Percentiles rank a stretch among this genome's conserved stretches.
Evolutionary conservation across 2,329 filamentous ascomycete genomes (phyloP).

Genomic region (Neofusicoccum cordaticola): DNA sequence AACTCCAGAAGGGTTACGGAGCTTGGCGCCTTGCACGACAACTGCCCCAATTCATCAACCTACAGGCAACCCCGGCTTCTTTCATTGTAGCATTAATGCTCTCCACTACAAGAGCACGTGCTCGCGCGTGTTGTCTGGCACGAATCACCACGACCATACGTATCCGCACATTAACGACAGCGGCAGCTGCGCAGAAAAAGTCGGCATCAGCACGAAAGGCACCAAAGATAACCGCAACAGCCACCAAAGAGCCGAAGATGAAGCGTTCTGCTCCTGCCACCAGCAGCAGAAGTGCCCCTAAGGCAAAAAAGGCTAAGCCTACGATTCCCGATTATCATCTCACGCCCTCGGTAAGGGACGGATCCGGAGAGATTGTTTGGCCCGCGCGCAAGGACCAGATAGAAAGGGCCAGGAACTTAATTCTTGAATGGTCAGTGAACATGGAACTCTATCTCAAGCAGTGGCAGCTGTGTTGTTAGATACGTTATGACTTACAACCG

Average conservation of each 20-base stretch:
- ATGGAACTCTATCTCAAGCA: no score
- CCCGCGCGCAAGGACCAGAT: constrained; percentile 59
- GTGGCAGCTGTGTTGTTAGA: no score
- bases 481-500: not conserved
- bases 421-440: constrained; percentile 54
- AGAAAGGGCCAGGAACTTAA: constrained; percentile 53
- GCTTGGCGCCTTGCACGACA: not conserved
- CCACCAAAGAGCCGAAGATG: not conserved
- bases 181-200: not conserved
- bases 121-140: not conserved
- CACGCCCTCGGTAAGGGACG: constrained; percentile 7
- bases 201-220: not conserved
- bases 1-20: no score
- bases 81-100: not conserved
- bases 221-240: not conserved
- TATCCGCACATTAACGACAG: not conserved
- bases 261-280: not conserved
- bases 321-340: constrained; percentile 13
- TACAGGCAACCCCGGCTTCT: not conserved
- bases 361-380: constrained; percentile 43
- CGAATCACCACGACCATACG: not conserved
- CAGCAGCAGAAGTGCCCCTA: not conserved
- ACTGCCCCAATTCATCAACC: not conserved
- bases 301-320: constrained; percentile 9
- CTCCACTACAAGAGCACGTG: not conserved